Evolutionary conservation across 805 yeast species (phyloP).

Genomic region (Lipomyces chichibuensis): DNA sequence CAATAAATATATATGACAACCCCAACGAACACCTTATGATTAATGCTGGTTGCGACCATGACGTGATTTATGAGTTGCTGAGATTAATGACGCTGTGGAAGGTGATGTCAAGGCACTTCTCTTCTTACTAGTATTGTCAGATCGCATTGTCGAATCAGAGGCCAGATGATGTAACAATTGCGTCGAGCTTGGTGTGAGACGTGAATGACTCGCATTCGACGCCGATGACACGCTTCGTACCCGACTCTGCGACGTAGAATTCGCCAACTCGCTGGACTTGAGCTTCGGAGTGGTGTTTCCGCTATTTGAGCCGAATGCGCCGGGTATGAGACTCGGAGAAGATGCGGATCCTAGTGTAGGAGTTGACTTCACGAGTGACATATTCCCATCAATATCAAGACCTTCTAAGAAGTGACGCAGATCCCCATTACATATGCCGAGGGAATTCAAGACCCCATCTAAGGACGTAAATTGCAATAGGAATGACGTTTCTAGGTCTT

Average conservation of each 20-base stretch:
- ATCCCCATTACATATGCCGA: slow-evolving; percentile 11
- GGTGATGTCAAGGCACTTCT: background rate
- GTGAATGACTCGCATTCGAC: background rate
- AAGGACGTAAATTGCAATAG: slow-evolving; percentile 13
- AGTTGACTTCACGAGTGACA: background rate
- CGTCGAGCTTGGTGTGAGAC: background rate
- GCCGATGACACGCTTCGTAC: background rate
- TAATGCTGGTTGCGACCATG: background rate
- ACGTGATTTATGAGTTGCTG: background rate
- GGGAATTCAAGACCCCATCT: slow-evolving; percentile 2
- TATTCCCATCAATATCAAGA: background rate
- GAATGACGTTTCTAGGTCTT: slow-evolving; percentile 24
- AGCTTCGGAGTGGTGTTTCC: slow-evolving; percentile 10
- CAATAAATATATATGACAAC: background rate
- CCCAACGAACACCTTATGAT: background rate
- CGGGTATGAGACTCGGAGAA: background rate
- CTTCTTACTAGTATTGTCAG: background rate
- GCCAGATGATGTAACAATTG: background rate
- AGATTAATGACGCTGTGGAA: background rate
- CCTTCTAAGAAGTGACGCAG: slow-evolving; percentile 6
- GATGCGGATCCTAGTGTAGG: background rate
- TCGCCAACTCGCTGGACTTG: background rate
- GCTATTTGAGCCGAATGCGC: background rate
- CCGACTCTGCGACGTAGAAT: background rate
- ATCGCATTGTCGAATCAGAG: background rate